Evolutionary conservation across 2,329 filamentous ascomycete species (phyloP).

Genomic region (Sarocladium kiliense): DNA sequence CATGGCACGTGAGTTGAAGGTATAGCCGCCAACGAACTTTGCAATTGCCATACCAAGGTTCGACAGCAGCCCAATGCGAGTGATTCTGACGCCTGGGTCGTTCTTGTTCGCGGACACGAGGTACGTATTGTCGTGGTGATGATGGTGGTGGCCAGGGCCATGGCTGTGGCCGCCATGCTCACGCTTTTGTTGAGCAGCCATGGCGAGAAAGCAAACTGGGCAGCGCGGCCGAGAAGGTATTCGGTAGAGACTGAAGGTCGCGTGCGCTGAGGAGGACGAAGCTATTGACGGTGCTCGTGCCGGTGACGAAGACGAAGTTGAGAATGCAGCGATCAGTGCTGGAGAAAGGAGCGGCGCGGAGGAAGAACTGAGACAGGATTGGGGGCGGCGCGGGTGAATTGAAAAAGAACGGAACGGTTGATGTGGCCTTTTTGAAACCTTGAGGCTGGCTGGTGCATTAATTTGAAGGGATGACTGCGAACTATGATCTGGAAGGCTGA

Average conservation of each 20-base stretch:
- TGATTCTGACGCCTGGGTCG: slow-evolving; percentile 61
- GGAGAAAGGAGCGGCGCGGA: not conserved
- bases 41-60: slow-evolving; percentile 92
- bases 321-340: not conserved
- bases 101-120: slow-evolving; percentile 82
- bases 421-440: not conserved
- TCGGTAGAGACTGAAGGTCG: slow-evolving; percentile 13
- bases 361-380: not conserved
- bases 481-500: not conserved
- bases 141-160: slow-evolving; percentile 61
- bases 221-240: slow-evolving; percentile 2
- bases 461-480: not conserved
- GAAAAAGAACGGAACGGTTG: not conserved
- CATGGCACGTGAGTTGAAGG: slow-evolving; percentile 92
- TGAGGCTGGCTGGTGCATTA: not conserved
- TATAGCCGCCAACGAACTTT: slow-evolving; percentile 87
- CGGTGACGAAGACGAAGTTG: slow-evolving; percentile 11
- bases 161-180: slow-evolving; percentile 30
- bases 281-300: slow-evolving; percentile 20
- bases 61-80: slow-evolving; percentile 59
- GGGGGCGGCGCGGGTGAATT: not conserved
- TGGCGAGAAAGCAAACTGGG: slow-evolving; percentile 3
- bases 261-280: slow-evolving; percentile 14
- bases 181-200: slow-evolving; percentile 24
- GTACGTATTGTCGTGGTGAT: slow-evolving; percentile 89